Conservation (phyloP, 2,329 filamentous ascomycete species). For the Colletotrichum orchidophilum region DNA sequence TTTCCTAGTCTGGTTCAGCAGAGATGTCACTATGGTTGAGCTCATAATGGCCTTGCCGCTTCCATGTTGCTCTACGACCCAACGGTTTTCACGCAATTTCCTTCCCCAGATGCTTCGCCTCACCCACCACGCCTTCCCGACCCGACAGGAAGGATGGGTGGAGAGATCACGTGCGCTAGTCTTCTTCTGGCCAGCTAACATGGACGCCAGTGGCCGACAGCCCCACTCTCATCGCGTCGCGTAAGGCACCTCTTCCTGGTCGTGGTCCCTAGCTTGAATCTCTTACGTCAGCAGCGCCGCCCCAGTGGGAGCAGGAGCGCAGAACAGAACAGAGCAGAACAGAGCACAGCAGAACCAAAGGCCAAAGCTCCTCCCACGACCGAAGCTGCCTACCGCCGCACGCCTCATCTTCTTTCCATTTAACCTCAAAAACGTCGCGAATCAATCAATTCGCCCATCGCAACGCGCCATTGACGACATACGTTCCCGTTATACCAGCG, state of each 20-base stretch:
- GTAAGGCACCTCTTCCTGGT: neutral
- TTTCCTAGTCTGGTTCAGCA: neutral
- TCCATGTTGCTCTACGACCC: neutral
- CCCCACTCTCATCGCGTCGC: neutral
- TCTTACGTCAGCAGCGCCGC: constrained; percentile 9
- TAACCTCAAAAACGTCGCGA: neutral
- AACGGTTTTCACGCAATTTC: neutral
- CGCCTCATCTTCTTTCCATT: neutral
- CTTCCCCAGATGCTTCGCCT: neutral
- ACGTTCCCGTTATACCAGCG: neutral
- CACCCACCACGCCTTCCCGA: neutral
- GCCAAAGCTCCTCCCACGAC: constrained; percentile 25
- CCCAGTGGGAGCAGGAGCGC: neutral
- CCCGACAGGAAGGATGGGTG: neutral
- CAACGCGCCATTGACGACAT: neutral
- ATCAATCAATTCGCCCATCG: neutral
- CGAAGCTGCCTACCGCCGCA: constrained; percentile 4
- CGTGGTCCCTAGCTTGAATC: neutral
- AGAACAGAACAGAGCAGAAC: neutral
- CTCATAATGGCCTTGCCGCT: neutral
- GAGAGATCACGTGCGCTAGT: neutral
- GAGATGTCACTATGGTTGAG: neutral
- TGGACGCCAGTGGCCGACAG: neutral
- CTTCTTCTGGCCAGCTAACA: neutral
- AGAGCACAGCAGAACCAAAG: neutral